Percentiles rank a stretch among this genome's conserved stretches.
Evolutionary conservation across 139 green algal genomes (phyloP).

Genomic region (Chlamydomonas sp.): DNA sequence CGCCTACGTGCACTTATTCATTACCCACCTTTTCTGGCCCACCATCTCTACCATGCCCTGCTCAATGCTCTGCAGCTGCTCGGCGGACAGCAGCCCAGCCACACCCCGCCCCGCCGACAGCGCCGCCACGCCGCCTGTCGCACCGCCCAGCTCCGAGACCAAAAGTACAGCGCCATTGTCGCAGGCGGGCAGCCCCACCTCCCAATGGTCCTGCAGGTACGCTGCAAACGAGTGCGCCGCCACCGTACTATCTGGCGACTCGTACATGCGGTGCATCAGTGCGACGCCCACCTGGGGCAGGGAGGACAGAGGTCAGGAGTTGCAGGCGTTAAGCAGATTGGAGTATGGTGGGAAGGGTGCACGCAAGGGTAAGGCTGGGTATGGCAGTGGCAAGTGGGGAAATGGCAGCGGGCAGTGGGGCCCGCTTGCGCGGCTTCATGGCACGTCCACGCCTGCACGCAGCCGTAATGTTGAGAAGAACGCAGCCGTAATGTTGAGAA

Average conservation of each 20-base stretch:
- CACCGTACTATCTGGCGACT: slow-evolving; percentile 25
- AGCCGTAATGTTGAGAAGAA: no score
- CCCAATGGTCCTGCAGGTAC: slow-evolving; percentile 67
- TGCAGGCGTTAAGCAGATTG: no score
- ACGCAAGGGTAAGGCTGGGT: neutral
- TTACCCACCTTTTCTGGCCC: neutral
- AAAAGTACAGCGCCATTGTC: slow-evolving; percentile 76
- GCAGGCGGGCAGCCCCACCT: slow-evolving; percentile 68
- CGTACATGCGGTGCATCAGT: slow-evolving; percentile 60
- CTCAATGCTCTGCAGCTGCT: neutral
- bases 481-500: neutral
- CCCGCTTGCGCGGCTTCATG: no score
- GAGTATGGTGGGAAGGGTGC: neutral
- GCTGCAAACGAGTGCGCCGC: slow-evolving; percentile 20
- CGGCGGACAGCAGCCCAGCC: neutral
- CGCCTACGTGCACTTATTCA: no score
- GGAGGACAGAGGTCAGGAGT: neutral
- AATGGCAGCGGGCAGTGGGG: no score
- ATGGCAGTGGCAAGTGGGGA: neutral
- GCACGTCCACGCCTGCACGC: no score
- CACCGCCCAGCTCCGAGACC: slow-evolving; percentile 53
- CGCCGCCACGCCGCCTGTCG: slow-evolving; percentile 64
- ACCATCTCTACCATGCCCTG: neutral
- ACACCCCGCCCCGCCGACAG: neutral
- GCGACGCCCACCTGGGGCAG: slow-evolving; percentile 45